A percentile compares a stretch with the other conserved stretches of the same genome.
These are phyloP conservation scores for Xylona heveae DNA, from an alignment of 495 filamentous ascomycete genomes.

Conservation along the genomic window DNA sequence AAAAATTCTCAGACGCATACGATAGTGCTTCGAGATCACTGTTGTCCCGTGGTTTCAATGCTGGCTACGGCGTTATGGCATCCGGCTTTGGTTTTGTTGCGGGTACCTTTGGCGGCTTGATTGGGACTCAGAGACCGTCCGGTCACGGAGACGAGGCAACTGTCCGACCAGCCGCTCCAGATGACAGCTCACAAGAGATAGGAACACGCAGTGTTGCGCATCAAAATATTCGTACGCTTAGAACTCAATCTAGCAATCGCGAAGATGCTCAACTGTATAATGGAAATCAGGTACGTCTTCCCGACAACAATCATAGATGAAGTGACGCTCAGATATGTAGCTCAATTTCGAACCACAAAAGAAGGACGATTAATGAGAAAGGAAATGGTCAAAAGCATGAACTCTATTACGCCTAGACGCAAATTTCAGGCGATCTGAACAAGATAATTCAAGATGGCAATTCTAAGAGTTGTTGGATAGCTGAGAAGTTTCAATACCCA, in stretches of 20 bases:
- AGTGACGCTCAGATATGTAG: conserved; percentile 4
- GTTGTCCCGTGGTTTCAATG: conserved; percentile 20
- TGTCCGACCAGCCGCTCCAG: conserved; percentile 6
- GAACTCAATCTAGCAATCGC: conserved; percentile 25
- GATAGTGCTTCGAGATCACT: conserved; percentile 15
- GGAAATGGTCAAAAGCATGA: too few relatives aligned
- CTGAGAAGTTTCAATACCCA: too few relatives aligned
- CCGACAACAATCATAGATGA: not conserved
- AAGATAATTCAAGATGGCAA: too few relatives aligned
- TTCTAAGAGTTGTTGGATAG: too few relatives aligned
- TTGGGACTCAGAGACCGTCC: too few relatives aligned
- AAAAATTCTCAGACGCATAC: conserved; percentile 41
- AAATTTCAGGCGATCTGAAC: too few relatives aligned
- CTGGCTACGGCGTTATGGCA: conserved; percentile 16
- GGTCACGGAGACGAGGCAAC: conserved; percentile 9
- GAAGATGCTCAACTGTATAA: conserved; percentile 59
- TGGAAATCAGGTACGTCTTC: conserved; percentile 55
- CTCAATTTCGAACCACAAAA: conserved; percentile 49
- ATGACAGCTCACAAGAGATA: not conserved
- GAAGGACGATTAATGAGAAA: conserved; percentile 25
- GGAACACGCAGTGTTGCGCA: conserved; percentile 1
- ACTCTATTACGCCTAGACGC: too few relatives aligned
- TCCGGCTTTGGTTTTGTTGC: conserved; percentile 18
- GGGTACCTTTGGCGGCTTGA: conserved; percentile 22
- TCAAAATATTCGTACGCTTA: conserved; percentile 29